These are phyloP conservation scores for Pisolithus marmoratus DNA, from an alignment of 768 basidiomycete genomes.

Conservation along the genomic window DNA sequence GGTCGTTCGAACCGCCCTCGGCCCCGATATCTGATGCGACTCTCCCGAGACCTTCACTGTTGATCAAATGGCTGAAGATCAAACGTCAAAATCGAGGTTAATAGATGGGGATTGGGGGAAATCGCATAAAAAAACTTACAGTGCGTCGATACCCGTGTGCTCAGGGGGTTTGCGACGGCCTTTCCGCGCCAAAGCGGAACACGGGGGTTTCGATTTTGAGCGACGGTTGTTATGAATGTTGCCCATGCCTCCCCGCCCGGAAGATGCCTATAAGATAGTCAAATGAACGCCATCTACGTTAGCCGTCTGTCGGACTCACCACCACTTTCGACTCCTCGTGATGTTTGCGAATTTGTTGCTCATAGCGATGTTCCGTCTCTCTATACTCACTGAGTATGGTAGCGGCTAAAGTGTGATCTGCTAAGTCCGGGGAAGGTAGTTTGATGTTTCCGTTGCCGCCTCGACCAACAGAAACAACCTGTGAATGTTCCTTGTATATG, in stretches of 20 bases:
- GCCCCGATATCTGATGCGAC: background rate
- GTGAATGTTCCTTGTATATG: background rate
- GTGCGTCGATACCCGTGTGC: background rate
- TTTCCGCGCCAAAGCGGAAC: slow-evolving; percentile 3
- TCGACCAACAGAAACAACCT: slow-evolving; percentile 19
- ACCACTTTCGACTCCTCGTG: slow-evolving; percentile 12
- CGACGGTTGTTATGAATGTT: slow-evolving; percentile 17
- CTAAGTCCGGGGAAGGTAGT: background rate
- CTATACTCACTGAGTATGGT: slow-evolving; percentile 17
- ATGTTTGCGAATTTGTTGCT: slow-evolving; percentile 8
- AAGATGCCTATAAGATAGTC: slow-evolving; percentile 14
- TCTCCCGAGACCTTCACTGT: background rate
- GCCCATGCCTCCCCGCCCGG: slow-evolving; percentile 22
- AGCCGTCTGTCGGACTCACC: slow-evolving; percentile 7
- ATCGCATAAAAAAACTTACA: background rate
- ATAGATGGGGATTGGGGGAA: background rate
- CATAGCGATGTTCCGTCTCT: slow-evolving; percentile 10
- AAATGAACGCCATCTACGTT: background rate
- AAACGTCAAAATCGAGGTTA: background rate
- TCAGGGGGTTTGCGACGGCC: slow-evolving; percentile 3
- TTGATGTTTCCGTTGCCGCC: slow-evolving; percentile 23
- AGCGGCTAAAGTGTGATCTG: slow-evolving; percentile 19
- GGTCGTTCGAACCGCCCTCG: background rate
- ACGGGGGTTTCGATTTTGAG: background rate
- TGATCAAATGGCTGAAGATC: background rate